Evolutionary conservation across 108 stramenopile genomes (phyloP), one percentile per base, ranked within the genome.

Genomic region (Schizochytrium sp.): DNA sequence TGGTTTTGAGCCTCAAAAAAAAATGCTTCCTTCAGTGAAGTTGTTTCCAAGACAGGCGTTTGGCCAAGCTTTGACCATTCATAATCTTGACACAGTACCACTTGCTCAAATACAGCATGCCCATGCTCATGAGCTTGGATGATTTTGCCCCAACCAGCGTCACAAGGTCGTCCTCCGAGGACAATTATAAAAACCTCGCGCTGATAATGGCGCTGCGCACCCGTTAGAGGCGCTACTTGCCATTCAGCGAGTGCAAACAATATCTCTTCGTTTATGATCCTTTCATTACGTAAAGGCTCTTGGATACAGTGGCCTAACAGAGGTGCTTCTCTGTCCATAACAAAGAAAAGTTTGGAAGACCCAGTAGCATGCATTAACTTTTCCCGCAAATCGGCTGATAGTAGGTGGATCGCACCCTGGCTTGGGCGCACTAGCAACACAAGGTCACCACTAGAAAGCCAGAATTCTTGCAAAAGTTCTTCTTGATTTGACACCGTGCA

Each of bases 1-100:
- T 8, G 42, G 64, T 69, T 44, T 8, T 69, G 40, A 44, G 64
- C 42, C 10, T 44, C 64, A 15, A 28, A 69, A 44, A 7, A 38
- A 69, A 69, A 69, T 38, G 64, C 64, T 69, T 69, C 64, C 28
- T 69, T 69, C 42, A 69, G 64, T 7, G 64, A 69, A 8, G 64
- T 15, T 7, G 64, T 3, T 44, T 69, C 64, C 42, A 69, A 44
- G 7, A 69, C 64, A 8, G 64, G 64, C 28, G 40, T 7, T 12
- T 38, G 42, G 64, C 42, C 64, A 15, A 69, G 8, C 44, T 69
- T 8, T 38, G 64, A 28, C 64, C 64, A 69, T 7, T 7, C 64
- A 15, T 69, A 69, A 38, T 69, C 15, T 8, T 44, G 10, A 8
- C 8, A 38, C 19, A 69, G 64, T 7, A 69, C 64, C 10, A 69